Conservation (phyloP, 108 stramenopile species). For the Pseudonitzschia pungens region DNA sequence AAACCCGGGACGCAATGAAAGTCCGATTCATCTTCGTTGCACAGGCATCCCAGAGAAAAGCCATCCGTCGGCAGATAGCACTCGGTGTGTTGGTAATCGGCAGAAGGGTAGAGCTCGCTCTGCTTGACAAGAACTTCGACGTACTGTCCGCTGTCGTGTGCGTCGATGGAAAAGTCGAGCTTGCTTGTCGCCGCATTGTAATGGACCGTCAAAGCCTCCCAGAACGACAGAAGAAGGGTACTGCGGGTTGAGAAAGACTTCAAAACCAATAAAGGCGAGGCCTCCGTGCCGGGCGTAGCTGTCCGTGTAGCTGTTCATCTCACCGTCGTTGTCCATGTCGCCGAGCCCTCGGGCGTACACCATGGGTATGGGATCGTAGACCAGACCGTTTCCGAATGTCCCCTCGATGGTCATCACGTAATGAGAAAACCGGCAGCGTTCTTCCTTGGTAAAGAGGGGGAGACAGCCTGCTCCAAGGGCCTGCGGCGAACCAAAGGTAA, state of each 20-base stretch:
- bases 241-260: background rate
- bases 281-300: background rate
- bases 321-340: background rate
- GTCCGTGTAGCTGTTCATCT: background rate
- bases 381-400: background rate
- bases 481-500: constrained; percentile 10
- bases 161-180: background rate
- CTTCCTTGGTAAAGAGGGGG: background rate
- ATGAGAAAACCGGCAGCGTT: background rate
- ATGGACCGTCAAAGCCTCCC: background rate
- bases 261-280: constrained; percentile 4
- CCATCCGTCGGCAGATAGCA: background rate
- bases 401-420: constrained; percentile 2
- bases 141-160: background rate
- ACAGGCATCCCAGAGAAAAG: background rate
- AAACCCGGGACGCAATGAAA: background rate
- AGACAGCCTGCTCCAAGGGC: background rate
- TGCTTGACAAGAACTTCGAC: background rate
- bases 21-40: background rate
- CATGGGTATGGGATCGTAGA: background rate
- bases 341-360: background rate
- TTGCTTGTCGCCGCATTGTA: background rate
- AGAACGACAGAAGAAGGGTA: background rate
- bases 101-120: background rate
- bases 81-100: background rate